Base-by-base conservation (phyloP, 83 land plant genomes). In the Thuja plicata region DNA sequence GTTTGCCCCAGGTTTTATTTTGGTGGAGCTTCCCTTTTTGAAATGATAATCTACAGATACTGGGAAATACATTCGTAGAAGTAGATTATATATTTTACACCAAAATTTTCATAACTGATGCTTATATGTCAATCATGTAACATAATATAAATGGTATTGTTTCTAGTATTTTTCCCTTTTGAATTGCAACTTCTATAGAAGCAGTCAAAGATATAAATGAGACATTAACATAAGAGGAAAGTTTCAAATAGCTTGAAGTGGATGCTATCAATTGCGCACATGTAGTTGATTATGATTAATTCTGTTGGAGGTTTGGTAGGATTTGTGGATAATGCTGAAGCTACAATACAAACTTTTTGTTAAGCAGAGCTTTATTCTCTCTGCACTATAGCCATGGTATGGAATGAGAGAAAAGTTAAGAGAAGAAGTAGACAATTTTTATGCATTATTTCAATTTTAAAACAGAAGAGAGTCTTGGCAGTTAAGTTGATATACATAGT, bases 1-100 rank as follows among this genome's bases (percentile, higher is more conserved):
- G 96, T 87, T 92, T 98, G 89, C 94, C 96, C 55, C 99, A 98
- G 98, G 99, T 98, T 50, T 32, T 27, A 40, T 54, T 54, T 52
- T 52, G 48, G 34, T 74, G 78, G 1, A 10, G 9, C 4, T 32
- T 34, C n/a, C 0, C 38, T 74, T 11, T 34, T 74, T 34, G 2
- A 1, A 74, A 10, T 34, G 17, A 74, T 3, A 74, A 74, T 74
- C 35, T 74, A 32, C 3, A 74, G 37, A 74, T 11, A 32, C 7
- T 52, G 9, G n/a, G 38, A 74, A 35, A 74, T 74, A 34, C 38
- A 74, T 32, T 74, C 0, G 34, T 34, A 10, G 78, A 11, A 6
- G 30, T 66, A 27, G 71, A 66, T 66, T 66, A 27, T 66, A 0
- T 27, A 66, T 66, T 27, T 66, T 66, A 27, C 27, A 27, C 30